A percentile compares a stretch with the other conserved stretches of the same genome.
Conservation (phyloP, 352 stramenopile species). For the Globisporangium emineosum region DNA sequence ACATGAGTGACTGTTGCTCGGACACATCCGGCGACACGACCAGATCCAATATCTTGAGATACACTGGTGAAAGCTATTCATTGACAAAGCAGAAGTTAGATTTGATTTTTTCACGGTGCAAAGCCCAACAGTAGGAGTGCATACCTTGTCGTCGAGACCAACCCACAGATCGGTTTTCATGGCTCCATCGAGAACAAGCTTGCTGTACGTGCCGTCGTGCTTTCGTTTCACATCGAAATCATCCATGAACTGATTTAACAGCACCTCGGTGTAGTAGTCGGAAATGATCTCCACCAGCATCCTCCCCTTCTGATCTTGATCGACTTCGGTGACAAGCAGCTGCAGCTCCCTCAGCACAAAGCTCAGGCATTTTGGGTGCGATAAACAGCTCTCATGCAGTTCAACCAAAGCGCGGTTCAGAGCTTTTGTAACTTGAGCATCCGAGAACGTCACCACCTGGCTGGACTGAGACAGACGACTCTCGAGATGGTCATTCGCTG, state of each 20-base stretch:
- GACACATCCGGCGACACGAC: conserved; percentile 32
- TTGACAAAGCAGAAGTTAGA: neutral
- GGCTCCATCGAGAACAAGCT: conserved; percentile 27
- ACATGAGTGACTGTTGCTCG: conserved; percentile 46
- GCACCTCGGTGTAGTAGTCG: conserved; percentile 42
- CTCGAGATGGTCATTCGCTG: neutral
- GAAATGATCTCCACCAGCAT: conserved; percentile 35
- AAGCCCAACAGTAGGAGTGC: neutral
- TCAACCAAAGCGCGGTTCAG: conserved; percentile 28
- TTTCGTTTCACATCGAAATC: conserved; percentile 30
- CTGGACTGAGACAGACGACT: neutral
- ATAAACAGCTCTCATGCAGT: conserved; percentile 28
- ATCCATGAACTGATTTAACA: conserved; percentile 42
- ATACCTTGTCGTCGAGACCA: conserved; percentile 31
- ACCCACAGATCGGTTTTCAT: conserved; percentile 44
- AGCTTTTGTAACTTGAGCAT: conserved; percentile 12
- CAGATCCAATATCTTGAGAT: conserved; percentile 50
- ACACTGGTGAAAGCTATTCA: conserved; percentile 30
- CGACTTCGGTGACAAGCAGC: conserved; percentile 23
- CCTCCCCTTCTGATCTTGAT: conserved; percentile 21
- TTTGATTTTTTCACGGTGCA: conserved; percentile 1
- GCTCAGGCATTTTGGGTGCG: conserved; percentile 28
- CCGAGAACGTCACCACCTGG: neutral
- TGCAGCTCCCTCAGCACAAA: conserved; percentile 49
- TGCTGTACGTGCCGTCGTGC: conserved; percentile 26